Evolutionary conservation across 2,329 filamentous ascomycete species (phyloP).

Genomic region (Colletotrichum navitas): DNA sequence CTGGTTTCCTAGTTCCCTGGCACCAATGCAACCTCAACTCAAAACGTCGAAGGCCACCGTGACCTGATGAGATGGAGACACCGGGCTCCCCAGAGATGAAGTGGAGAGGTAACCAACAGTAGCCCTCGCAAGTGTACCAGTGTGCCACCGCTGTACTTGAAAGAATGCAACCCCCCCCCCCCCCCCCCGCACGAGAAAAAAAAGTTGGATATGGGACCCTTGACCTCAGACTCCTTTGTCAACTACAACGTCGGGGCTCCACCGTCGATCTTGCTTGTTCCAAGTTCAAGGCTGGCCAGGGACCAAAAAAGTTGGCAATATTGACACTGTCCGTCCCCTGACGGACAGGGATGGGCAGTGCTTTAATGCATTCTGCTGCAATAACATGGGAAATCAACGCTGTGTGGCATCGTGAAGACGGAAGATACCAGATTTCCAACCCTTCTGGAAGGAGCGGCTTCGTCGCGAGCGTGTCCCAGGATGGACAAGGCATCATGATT

Average conservation of each 20-base stretch:
- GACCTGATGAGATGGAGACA: slow-evolving; percentile 28
- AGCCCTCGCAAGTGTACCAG: not conserved
- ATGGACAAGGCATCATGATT: slow-evolving; percentile 20
- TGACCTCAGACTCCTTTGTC: slow-evolving; percentile 8
- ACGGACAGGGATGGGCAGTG: slow-evolving; percentile 10
- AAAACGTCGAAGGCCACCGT: slow-evolving; percentile 30
- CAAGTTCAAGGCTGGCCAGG: slow-evolving; percentile 32
- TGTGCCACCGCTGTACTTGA: not conserved
- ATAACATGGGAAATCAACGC: slow-evolving; percentile 21
- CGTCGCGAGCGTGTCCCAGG: not conserved
- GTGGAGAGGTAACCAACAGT: slow-evolving; percentile 1
- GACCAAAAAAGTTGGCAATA: slow-evolving; percentile 37
- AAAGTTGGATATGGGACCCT: slow-evolving; percentile 38
- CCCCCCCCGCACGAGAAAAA: slow-evolving; percentile 7
- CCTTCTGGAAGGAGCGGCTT: slow-evolving; percentile 13
- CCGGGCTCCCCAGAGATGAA: not conserved
- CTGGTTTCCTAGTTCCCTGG: slow-evolving; percentile 22
- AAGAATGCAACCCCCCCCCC: slow-evolving; percentile 24
- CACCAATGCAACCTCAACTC: slow-evolving; percentile 34
- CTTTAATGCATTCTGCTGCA: slow-evolving; percentile 8
- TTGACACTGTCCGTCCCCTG: slow-evolving; percentile 13
- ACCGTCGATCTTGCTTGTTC: slow-evolving; percentile 39
- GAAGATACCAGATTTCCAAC: slow-evolving; percentile 11
- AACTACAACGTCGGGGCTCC: slow-evolving; percentile 13
- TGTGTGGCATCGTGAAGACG: slow-evolving; percentile 34